A percentile compares a stretch with the other conserved stretches of the same genome.
phyloP scores from a whole-genome alignment of 495 filamentous ascomycete genomes.

The Rhypophila decipiens region DNA sequence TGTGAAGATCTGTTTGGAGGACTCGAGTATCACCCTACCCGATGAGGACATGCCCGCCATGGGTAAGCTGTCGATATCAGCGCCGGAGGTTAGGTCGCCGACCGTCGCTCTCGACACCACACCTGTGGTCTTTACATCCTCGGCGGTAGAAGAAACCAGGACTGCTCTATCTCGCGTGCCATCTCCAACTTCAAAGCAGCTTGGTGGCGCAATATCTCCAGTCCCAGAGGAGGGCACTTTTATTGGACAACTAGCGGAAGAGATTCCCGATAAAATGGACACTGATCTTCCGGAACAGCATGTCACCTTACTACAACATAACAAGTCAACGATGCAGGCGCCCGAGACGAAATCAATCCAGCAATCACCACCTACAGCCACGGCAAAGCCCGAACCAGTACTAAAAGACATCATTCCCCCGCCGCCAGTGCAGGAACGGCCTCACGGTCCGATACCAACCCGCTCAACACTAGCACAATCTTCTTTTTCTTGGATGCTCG shows the following conservation, averaged over 20 bases:
- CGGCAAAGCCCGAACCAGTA: neutral
- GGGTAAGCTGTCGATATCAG: slow-evolving; percentile 16
- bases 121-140: slow-evolving; percentile 24
- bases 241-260: no score
- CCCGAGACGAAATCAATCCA: neutral
- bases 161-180: slow-evolving; percentile 19
- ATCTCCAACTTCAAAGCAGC: slow-evolving; percentile 3
- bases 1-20: slow-evolving; percentile 70
- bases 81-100: slow-evolving; percentile 14
- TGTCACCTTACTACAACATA: slow-evolving; percentile 6
- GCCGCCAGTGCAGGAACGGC: slow-evolving; percentile 7
- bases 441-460: slow-evolving; percentile 40
- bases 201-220: no score
- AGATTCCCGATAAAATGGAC: slow-evolving; percentile 22
- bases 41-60: slow-evolving; percentile 32
- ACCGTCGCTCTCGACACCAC: slow-evolving; percentile 30
- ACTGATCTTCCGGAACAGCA: slow-evolving; percentile 16
- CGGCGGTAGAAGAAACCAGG: slow-evolving; percentile 19
- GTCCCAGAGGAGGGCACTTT: no score
- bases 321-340: neutral
- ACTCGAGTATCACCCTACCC: slow-evolving; percentile 51
- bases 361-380: neutral
- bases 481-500: slow-evolving; percentile 93
- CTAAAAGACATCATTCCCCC: neutral
- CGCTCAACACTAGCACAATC: slow-evolving; percentile 73